Conservation (phyloP, 345 rosid species). For the Eucalyptus microcorys region DNA sequence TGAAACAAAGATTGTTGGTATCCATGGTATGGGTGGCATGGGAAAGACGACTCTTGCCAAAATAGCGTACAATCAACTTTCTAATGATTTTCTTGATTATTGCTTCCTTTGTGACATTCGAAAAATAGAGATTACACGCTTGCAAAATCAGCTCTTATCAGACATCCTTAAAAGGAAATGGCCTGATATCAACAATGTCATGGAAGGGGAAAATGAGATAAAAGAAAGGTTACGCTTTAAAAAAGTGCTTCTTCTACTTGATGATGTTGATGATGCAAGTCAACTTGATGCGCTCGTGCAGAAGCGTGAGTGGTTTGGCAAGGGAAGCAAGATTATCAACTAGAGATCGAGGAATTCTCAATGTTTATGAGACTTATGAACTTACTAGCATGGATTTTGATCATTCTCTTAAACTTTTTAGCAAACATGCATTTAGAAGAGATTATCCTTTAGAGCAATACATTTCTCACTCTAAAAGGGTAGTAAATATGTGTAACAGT, state of each 20-base stretch:
- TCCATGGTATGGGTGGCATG: background rate
- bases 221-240: background rate
- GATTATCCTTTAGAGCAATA: background rate
- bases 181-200: background rate
- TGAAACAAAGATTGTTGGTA: background rate
- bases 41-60: background rate
- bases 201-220: background rate
- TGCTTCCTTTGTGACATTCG: background rate
- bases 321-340: background rate
- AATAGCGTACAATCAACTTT: background rate
- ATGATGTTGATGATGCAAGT: background rate
- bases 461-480: background rate
- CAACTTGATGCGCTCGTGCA: background rate
- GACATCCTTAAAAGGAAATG: background rate
- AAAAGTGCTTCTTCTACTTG: background rate
- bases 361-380: background rate
- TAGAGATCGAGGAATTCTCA: background rate
- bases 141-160: background rate
- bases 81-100: background rate
- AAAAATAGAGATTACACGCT: background rate
- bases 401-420: background rate
- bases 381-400: background rate
- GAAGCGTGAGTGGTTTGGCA: background rate
- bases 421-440: background rate
- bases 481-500: background rate